Conservation (phyloP, 2,329 filamentous ascomycete species). For the Zymoseptoria brevis region DNA sequence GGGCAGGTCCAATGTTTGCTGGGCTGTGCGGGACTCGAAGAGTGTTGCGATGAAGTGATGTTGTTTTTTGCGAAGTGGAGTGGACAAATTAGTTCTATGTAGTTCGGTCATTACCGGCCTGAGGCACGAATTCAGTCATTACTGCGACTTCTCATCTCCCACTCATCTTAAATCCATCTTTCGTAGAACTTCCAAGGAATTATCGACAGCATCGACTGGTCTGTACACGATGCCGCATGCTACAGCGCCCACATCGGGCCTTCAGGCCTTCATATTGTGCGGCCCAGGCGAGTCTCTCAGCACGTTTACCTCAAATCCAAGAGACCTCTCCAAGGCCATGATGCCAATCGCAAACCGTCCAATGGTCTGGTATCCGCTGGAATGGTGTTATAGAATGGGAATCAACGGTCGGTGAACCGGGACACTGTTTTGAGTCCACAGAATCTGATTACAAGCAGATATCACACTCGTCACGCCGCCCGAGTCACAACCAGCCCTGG, state of each 20-base stretch:
- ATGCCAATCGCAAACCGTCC: constrained; percentile 76
- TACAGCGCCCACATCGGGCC: constrained; percentile 64
- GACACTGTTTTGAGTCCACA: background rate
- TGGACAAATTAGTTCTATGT: no score
- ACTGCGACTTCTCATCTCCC: background rate
- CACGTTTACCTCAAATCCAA: constrained; percentile 72
- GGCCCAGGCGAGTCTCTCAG: constrained; percentile 74
- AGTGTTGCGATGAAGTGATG: no score
- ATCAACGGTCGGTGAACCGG: constrained; percentile 51
- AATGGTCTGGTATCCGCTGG: constrained; percentile 84
- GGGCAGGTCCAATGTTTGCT: background rate
- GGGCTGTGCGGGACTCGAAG: background rate
- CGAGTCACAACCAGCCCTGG: constrained; percentile 57
- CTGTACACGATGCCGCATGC: constrained; percentile 61
- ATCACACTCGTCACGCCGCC: constrained; percentile 51
- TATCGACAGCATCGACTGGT: background rate
- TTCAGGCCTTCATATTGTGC: constrained; percentile 76
- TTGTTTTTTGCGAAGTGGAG: no score
- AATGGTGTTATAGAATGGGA: constrained; percentile 76
- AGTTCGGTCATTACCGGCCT: background rate
- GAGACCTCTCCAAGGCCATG: constrained; percentile 74
- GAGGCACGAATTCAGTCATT: background rate
- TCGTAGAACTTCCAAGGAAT: background rate
- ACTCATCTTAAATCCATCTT: background rate
- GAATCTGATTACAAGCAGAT: constrained; percentile 24